Evolutionary conservation across 108 stramenopile species (phyloP), one percentile per base, ranked within the genome.

Genomic region (Skeletonema marinoi): DNA sequence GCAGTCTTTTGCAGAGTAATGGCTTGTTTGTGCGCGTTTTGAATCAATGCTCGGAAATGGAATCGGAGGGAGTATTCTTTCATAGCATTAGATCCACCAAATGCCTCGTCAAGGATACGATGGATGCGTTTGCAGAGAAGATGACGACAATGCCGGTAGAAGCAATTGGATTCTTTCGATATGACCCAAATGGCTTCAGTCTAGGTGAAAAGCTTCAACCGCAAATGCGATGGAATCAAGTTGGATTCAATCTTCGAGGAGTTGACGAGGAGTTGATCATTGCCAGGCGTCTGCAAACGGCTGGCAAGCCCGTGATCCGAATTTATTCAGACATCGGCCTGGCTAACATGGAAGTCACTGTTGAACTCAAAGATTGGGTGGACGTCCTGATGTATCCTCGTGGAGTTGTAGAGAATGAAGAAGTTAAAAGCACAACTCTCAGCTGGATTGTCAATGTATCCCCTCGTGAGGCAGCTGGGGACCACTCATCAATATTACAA

Each of bases 151-250:
- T 54, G 6, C 51, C 51, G 7, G 51, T 21, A 25, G 21, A 21
- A 98, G 70, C 98, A 98, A 85, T 93, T 98, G 75, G 99, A 98
- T 83, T 98, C 98, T 60, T 97, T 99, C 83, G 99, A 97, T 58
- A 98, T 97, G 36, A 86, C 83, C 12, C 96, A 0, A 56, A 56
- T 56, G 54, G 51, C 16, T 54, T 6, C 51, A 54, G 21, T 54
- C 51, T 19, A 3, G 51, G 51, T 6, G 51, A 25, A 6, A 21
- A 4, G 29, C 51, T 54, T 25, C 3, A 25, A 25, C 4, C 25
- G 5, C 54, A 11, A 8, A 29, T 29, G 1, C 21, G 25, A 29
- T 56, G 54, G 54, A 21, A 25, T 25, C 2, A 29, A 4, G 2
- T 56, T 56, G 54, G 54, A 9, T 56, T 56, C 54, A 56, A 56